A percentile compares a stretch with the other conserved stretches of the same genome.
Evolutionary conservation across 345 rosid genomes (phyloP).

Genomic region (Balakata baccata): DNA sequence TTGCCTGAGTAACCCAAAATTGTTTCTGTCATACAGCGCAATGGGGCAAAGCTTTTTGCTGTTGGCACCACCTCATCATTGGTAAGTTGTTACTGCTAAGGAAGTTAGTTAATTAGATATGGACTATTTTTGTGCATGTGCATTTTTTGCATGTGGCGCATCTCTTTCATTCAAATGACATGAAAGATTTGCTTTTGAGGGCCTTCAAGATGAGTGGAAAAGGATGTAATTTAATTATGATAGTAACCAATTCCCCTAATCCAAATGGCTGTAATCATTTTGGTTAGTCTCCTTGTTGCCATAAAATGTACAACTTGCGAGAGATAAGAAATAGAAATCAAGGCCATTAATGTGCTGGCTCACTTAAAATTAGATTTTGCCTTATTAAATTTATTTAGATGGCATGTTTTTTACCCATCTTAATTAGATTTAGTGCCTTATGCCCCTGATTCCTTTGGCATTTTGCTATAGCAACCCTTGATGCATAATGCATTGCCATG

Average conservation of each 20-base stretch:
- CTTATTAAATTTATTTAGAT: neutral
- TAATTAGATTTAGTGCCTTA: neutral
- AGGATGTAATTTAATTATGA: neutral
- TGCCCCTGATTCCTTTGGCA: neutral
- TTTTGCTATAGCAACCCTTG: neutral
- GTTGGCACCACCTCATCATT: constrained; percentile 90
- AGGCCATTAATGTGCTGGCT: neutral
- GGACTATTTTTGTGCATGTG: neutral
- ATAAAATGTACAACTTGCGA: neutral
- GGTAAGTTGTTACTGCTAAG: constrained; percentile 42
- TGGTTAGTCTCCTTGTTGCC: neutral
- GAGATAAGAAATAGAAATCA: neutral
- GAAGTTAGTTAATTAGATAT: neutral
- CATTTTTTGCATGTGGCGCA: neutral
- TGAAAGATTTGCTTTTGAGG: neutral
- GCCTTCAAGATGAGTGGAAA: neutral
- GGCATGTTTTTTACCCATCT: neutral
- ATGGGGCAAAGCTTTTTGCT: constrained; percentile 84
- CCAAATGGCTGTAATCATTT: neutral
- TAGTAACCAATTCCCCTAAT: neutral
- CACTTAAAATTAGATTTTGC: neutral
- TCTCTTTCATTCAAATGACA: neutral
- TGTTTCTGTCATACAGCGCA: constrained; percentile 54
- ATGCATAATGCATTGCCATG: neutral
- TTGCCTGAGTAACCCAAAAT: neutral